Conservation (phyloP, 75 land plant genomes). For the Sequoia sempervirens region DNA sequence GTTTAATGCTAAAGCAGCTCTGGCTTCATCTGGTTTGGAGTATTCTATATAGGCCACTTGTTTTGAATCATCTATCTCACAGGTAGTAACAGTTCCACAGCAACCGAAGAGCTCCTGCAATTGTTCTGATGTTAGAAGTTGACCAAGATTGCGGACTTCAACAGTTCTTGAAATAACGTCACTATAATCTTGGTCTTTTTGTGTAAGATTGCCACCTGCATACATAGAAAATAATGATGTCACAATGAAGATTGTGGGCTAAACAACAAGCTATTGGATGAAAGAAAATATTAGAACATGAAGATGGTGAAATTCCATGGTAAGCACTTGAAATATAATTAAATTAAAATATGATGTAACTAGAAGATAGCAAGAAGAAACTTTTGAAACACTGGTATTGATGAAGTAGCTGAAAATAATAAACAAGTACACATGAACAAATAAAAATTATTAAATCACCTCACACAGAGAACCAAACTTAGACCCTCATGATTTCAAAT, state of each 20-base stretch:
- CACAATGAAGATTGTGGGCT: not conserved
- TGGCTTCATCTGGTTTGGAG: slow-evolving; percentile 89
- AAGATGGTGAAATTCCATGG: not conserved
- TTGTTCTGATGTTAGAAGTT: slow-evolving; percentile 81
- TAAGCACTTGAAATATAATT: not conserved
- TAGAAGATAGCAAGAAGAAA: not conserved
- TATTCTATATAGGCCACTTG: slow-evolving; percentile 90
- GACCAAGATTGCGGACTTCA: slow-evolving; percentile 86
- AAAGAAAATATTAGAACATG: not conserved
- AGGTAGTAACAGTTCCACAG: slow-evolving; percentile 77
- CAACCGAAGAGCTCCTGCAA: slow-evolving; percentile 72
- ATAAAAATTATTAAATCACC: not conserved
- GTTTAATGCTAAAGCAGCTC: slow-evolving; percentile 77
- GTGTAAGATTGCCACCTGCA: slow-evolving; percentile 1
- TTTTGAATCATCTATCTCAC: slow-evolving; percentile 76
- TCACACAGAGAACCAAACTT: not conserved
- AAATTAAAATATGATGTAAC: not conserved
- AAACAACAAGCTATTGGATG: not conserved
- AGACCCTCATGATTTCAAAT: not conserved
- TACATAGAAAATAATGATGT: not conserved
- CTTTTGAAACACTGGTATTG: not conserved
- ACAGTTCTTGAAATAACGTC: slow-evolving; percentile 65
- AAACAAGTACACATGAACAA: not conserved
- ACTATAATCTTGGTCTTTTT: slow-evolving; percentile 21
- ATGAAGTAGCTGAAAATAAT: not conserved